phyloP scores from a whole-genome alignment of 345 rosid genomes.

The Streptanthus diversifolius region DNA sequence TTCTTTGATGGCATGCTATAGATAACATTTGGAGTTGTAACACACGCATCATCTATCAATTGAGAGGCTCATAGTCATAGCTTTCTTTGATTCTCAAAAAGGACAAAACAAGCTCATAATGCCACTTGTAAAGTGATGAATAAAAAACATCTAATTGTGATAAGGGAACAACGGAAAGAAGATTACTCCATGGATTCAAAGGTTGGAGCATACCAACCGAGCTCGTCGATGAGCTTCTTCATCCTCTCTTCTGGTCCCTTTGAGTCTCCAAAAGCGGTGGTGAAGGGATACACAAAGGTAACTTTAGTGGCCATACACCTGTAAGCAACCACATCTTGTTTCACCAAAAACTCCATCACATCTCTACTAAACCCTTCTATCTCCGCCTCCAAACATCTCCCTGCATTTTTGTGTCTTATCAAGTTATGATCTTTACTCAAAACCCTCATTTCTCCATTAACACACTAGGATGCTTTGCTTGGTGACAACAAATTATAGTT shows the following conservation, averaged over 20 bases:
- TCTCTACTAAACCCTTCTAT: slow-evolving; percentile 71
- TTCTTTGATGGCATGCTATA: too few relatives aligned
- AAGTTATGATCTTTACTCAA: background rate
- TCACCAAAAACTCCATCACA: slow-evolving; percentile 76
- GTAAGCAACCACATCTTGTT: slow-evolving; percentile 67
- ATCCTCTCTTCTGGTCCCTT: slow-evolving; percentile 78
- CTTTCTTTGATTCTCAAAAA: slow-evolving; percentile 10
- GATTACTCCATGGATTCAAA: slow-evolving; percentile 63
- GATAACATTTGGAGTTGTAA: background rate
- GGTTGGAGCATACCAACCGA: slow-evolving; percentile 82
- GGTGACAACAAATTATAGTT: background rate
- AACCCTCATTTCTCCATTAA: background rate
- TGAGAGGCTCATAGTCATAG: background rate
- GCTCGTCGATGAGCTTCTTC: slow-evolving; percentile 56
- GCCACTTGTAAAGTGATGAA: background rate
- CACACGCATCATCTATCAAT: background rate
- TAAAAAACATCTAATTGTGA: background rate
- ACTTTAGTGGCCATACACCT: slow-evolving; percentile 78
- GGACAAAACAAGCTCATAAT: background rate
- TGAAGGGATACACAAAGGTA: slow-evolving; percentile 85
- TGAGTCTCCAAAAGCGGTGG: slow-evolving; percentile 86
- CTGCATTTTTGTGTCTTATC: slow-evolving; percentile 32
- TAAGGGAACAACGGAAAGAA: background rate
- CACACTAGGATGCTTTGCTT: background rate
- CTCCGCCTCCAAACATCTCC: slow-evolving; percentile 70